Evolutionary conservation across 495 filamentous ascomycete species (phyloP).

Genomic region (Aspergillus kassunensis): DNA sequence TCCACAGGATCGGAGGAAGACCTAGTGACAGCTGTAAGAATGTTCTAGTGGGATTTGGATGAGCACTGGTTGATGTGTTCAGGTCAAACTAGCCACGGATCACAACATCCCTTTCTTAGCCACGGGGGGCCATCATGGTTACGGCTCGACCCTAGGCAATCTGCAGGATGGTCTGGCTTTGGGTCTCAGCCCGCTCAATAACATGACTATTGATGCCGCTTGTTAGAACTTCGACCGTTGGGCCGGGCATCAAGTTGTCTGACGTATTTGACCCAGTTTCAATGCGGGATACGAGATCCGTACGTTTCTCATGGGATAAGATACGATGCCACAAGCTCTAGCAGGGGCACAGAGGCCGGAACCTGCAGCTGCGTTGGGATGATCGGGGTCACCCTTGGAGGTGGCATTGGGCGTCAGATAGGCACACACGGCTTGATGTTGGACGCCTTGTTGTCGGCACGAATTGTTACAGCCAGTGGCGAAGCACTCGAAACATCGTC

Average conservation of each 20-base stretch:
- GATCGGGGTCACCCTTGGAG: constrained; percentile 55
- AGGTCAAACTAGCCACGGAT: not conserved
- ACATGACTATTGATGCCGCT: not conserved
- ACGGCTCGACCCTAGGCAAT: not conserved
- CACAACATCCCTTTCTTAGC: not conserved
- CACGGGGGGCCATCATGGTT: not conserved
- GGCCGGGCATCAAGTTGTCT: not conserved
- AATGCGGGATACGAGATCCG: not conserved
- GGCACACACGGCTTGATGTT: constrained; percentile 57
- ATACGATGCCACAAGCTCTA: too few species aligned
- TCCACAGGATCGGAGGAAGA: not conserved
- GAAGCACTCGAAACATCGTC: constrained; percentile 29
- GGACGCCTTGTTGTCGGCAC: constrained; percentile 52
- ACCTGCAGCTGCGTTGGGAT: not conserved
- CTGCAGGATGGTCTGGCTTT: not conserved
- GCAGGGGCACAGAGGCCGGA: not conserved
- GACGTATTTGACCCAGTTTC: not conserved
- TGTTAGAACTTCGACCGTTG: not conserved
- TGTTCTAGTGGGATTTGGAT: not conserved
- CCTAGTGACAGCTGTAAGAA: not conserved
- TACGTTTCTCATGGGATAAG: not conserved
- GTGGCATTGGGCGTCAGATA: constrained; percentile 58
- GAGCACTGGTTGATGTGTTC: not conserved
- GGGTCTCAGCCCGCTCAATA: not conserved
- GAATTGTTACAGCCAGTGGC: constrained; percentile 57